Evolutionary conservation across 78 protist species (phyloP).

Genomic region (Creolimax fragrantissima): DNA sequence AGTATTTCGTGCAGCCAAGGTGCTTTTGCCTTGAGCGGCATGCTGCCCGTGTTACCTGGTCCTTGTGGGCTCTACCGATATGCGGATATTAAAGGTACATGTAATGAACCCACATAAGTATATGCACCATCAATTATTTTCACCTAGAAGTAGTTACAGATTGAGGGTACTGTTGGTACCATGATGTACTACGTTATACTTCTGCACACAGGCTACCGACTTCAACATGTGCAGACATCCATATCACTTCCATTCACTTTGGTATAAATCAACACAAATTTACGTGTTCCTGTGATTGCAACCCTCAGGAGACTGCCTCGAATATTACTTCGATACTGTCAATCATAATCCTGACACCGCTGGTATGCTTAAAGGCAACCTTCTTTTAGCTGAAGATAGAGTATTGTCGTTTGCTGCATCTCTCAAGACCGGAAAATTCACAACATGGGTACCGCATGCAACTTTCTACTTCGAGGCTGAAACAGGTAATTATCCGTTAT

Average conservation of each 20-base stretch:
- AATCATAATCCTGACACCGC: not conserved
- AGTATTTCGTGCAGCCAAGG: not conserved
- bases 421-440: slow-evolving; percentile 7
- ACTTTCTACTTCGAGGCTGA: slow-evolving; percentile 33
- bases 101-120: no score
- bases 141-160: no score
- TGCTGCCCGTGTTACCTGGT: slow-evolving; percentile 27
- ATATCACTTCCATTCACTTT: no score
- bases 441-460: slow-evolving; percentile 8
- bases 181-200: no score
- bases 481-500: no score
- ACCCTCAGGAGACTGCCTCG: no score
- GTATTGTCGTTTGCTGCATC: slow-evolving; percentile 17
- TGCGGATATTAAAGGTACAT: not conserved
- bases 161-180: no score
- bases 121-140: no score
- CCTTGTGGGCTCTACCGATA: slow-evolving; percentile 19
- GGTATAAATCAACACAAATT: no score
- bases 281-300: no score
- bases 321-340: slow-evolving; percentile 15
- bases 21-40: not conserved
- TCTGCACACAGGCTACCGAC: no score
- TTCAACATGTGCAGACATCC: no score
- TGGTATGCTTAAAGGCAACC: slow-evolving; percentile 15
- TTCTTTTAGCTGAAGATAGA: slow-evolving; percentile 30